Percentiles rank a stretch among this genome's conserved stretches.
These are phyloP conservation scores for Lodderomyces jiufengensis DNA, from an alignment of 1,139 yeast genomes.

Conservation along the genomic window DNA sequence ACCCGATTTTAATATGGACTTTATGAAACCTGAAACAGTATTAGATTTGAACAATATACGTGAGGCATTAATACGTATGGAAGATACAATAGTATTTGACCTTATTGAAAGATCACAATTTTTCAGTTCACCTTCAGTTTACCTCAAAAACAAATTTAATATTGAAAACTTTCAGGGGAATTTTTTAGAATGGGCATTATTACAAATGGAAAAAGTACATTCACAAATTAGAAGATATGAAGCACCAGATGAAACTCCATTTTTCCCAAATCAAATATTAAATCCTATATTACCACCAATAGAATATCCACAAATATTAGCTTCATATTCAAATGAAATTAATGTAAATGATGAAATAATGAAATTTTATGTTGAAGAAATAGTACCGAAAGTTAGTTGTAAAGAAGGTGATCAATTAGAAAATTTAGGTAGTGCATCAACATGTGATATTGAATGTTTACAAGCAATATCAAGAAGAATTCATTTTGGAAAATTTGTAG, in stretches of 20 bases:
- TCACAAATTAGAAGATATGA: slow-evolving; percentile 86
- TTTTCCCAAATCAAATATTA: slow-evolving; percentile 66
- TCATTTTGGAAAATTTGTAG: slow-evolving; percentile 96
- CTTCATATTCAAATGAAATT: slow-evolving; percentile 68
- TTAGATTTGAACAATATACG: slow-evolving; percentile 79
- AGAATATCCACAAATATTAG: slow-evolving; percentile 74
- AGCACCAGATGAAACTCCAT: slow-evolving; percentile 95
- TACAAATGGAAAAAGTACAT: slow-evolving; percentile 74
- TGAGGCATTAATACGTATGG: slow-evolving; percentile 84
- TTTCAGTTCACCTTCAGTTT: slow-evolving; percentile 70
- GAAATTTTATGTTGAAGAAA: slow-evolving; percentile 60
- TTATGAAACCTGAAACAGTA: slow-evolving; percentile 78
- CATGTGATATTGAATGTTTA: slow-evolving; percentile 79
- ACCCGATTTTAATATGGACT: slow-evolving; percentile 56
- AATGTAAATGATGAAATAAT: slow-evolving; percentile 72
- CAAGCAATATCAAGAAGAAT: slow-evolving; percentile 91
- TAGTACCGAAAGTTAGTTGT: slow-evolving; percentile 73
- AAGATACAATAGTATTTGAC: slow-evolving; percentile 89
- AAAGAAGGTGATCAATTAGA: slow-evolving; percentile 74
- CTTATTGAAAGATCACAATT: slow-evolving; percentile 92
- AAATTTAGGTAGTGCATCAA: slow-evolving; percentile 83
- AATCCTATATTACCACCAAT: slow-evolving; percentile 75
- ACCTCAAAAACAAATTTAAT: slow-evolving; percentile 52
- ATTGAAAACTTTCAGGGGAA: slow-evolving; percentile 75
- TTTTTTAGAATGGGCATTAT: slow-evolving; percentile 80